Evolutionary conservation across 805 yeast species (phyloP), one percentile per base, ranked within the genome.

Genomic region (Metschnikowia proteae): DNA sequence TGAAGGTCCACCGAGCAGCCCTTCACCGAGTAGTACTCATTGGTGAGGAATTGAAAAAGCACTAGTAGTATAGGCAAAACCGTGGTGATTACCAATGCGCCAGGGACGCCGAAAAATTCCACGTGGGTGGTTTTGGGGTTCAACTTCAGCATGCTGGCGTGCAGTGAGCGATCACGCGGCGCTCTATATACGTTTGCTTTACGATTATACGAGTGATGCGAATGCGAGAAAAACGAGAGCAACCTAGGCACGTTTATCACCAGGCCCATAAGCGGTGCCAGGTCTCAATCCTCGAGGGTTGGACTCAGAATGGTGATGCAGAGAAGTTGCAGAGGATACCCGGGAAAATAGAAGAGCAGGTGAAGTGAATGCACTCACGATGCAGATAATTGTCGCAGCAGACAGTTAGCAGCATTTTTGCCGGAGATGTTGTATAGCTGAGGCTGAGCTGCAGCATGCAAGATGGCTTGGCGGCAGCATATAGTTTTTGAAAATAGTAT

Each of bases 71-170:
- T 38, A 0, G 97, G 96, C 25, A 92, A 71, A 1, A 85, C 85
- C 1, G 81, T 11, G 0, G 92, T 68, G 49, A 92, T 79, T 3
- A 73, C 76, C 1, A 81, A 38, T 0, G 94, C 89, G 4, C 99
- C 99, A 0, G 78, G 64, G 4, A 77, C 66, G 0, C 99, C 99
- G 30, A 78, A 76, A 65, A 92, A 92, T 65, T 92, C 98, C 50
- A 73, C 71, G 41, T 82, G 79, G 3, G 66, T 71, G 1, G 97
- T 88, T 41, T 60, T 64, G 3, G 97, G 97, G 60, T 92, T 92
- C 54, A 84, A 57, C 31, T 42, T 44, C n/a, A 53, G 36, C 57
- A 53, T 55, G 27, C n/a, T n/a, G 17, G 35, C 6, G 44, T 32
- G 17, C 2, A 17, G 17, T 17, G 17, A 17, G 17, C 17, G 17